A percentile compares a stretch with the other conserved stretches of the same genome.
These are phyloP conservation scores for Rhodomyrtus psidioides DNA, from an alignment of 441 rosid species.

Conservation along the genomic window DNA sequence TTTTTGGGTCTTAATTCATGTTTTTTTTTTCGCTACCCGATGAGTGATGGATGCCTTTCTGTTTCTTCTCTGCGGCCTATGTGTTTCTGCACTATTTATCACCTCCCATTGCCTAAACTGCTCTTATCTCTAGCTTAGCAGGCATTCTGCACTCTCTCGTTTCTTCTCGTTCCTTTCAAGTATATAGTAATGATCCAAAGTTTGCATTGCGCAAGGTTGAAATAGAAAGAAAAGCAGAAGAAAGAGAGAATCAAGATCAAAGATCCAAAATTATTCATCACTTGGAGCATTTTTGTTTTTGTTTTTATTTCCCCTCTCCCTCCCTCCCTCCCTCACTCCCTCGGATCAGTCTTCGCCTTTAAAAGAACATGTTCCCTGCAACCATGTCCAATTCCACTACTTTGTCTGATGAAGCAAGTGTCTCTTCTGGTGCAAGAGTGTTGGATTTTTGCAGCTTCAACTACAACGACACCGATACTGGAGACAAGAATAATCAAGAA, in stretches of 20 bases:
- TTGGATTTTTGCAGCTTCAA: slow-evolving; percentile 33
- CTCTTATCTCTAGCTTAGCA: slow-evolving; percentile 16
- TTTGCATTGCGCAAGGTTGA: background rate
- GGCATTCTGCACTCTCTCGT: slow-evolving; percentile 3
- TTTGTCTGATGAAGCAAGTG: slow-evolving; percentile 59
- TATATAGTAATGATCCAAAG: background rate
- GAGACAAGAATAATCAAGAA: background rate
- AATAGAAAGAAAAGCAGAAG: slow-evolving; percentile 8
- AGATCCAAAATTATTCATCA: background rate
- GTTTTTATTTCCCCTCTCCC: slow-evolving; percentile 14
- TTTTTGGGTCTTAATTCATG: background rate
- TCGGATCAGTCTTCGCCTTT: slow-evolving; percentile 35
- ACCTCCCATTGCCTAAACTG: slow-evolving; percentile 24
- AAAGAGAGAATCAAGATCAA: slow-evolving; percentile 10
- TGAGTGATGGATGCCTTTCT: slow-evolving; percentile 43
- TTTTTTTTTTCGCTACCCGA: background rate
- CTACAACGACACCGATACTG: background rate
- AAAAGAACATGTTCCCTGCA: slow-evolving; percentile 36
- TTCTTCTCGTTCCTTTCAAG: slow-evolving; percentile 3
- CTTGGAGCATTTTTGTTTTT: slow-evolving; percentile 24
- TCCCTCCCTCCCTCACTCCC: background rate
- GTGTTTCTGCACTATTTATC: slow-evolving; percentile 13
- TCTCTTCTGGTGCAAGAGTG: slow-evolving; percentile 52
- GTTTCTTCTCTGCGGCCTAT: slow-evolving; percentile 16
- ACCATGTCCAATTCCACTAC: slow-evolving; percentile 52